Evolutionary conservation across 371 early-diverging fungal species (phyloP), one percentile per base, ranked within the genome.

Genomic region (Circinella minor): DNA sequence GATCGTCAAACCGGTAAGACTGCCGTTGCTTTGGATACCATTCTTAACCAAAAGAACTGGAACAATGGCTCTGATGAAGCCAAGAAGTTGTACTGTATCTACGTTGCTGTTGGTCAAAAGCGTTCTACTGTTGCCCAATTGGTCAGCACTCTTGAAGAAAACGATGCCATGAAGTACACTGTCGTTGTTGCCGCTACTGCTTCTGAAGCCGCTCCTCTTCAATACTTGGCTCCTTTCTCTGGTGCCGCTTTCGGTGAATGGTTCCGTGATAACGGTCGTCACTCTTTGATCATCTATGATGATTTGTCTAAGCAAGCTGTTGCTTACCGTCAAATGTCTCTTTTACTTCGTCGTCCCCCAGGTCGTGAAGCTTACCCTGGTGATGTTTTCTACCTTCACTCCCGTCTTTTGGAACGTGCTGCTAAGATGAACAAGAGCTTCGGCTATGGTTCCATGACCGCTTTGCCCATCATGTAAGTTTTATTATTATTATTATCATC

Each of bases 1-100:
- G 97, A 97, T 88, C 95, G 96, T 90, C 97, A 97, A 84, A 96
- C 96, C 75, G 97, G 97, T 74, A 97, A 97, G 91, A 96, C 97
- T 73, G 91, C 97, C 72, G 96, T 97, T 76, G 96, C 96, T 54
- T 87, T 97, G 71, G 97, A 96, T 83, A 93, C 96, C 86, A 97
- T 97, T 77, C 84, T 97, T 71, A 97, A 97, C 93, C 96, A 97
- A 86, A 96, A 95, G 93, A 89, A 90, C 84, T 96, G 96, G 96
- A 96, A 96, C 89, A 74, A 76, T 94, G 96, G 89, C 47, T 39
- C 60, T 65, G 76, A 76, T 60, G 76, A 76, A 18, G 38, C 76
- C 71, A 76, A 76, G 76, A 76, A 76, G 76, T 66, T 97, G 72
- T 97, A 96, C 91, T 97, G 97, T 88, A 93, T 97, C 73, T 97